Evolutionary conservation across 2,329 filamentous ascomycete species (phyloP).

Genomic region (Colletotrichum sp.): DNA sequence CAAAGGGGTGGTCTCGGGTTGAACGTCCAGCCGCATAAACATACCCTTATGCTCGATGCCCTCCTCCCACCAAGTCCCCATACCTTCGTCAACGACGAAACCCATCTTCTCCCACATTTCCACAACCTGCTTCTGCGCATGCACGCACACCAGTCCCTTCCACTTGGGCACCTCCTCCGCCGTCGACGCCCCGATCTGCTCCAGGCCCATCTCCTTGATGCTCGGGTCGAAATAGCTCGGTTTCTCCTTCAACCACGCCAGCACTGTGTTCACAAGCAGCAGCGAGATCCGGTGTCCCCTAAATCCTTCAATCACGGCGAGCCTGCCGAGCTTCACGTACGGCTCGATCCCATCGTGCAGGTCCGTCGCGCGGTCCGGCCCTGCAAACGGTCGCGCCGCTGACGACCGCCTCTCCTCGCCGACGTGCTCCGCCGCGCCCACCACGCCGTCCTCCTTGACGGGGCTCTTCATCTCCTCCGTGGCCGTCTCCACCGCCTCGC

Average conservation of each 20-base stretch:
- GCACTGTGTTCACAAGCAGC: constrained; percentile 69
- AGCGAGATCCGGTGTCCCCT: constrained; percentile 69
- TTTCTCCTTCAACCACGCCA: constrained; percentile 72
- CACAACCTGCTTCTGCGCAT: constrained; percentile 75
- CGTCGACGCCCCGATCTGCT: constrained; percentile 43
- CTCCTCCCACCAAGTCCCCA: constrained; percentile 84
- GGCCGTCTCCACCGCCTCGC: constrained; percentile 25
- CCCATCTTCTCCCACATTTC: constrained; percentile 73
- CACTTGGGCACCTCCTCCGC: constrained; percentile 47
- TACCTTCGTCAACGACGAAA: constrained; percentile 73
- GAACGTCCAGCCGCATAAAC: constrained; percentile 59
- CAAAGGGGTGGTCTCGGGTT: neutral
- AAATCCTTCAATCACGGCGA: constrained; percentile 72
- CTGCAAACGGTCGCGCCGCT: neutral
- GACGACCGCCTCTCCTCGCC: constrained; percentile 5
- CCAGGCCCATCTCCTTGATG: constrained; percentile 48
- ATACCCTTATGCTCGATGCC: constrained; percentile 87
- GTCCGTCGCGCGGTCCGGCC: constrained; percentile 49
- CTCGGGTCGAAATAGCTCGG: constrained; percentile 59
- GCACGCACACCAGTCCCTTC: constrained; percentile 73
- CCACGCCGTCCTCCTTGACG: constrained; percentile 16
- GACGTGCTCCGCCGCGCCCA: constrained; percentile 24
- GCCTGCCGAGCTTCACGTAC: constrained; percentile 81
- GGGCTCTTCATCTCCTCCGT: neutral
- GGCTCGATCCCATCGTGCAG: constrained; percentile 69